A percentile compares a stretch with the other conserved stretches of the same genome.
These are phyloP conservation scores for Malassezia psittaci DNA, from an alignment of 1,284 basidiomycete species.

Conservation along the genomic window DNA sequence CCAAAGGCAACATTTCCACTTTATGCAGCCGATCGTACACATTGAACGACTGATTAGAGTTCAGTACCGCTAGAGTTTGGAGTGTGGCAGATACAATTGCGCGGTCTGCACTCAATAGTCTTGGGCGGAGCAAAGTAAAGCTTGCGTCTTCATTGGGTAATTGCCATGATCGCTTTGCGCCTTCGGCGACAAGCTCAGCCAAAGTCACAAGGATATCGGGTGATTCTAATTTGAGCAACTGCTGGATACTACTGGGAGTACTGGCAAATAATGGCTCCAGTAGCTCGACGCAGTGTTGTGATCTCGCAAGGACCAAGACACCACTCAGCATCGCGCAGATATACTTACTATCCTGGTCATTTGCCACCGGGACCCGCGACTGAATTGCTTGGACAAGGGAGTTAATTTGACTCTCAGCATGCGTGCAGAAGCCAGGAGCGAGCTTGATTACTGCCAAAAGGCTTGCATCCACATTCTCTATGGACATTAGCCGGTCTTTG, in stretches of 20 bases:
- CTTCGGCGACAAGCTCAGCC: not conserved
- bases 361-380: not conserved
- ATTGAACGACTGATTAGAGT: not conserved
- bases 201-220: constrained; percentile 8
- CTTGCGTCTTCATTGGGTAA: not conserved
- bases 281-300: not conserved
- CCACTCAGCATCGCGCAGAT: constrained; percentile 1
- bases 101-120: constrained; percentile 29
- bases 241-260: not conserved
- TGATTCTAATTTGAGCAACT: not conserved
- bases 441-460: constrained; percentile 4
- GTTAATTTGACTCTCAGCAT: not conserved
- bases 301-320: not conserved
- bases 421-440: constrained; percentile 1
- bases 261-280: constrained; percentile 2
- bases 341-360: not conserved
- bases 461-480: not conserved
- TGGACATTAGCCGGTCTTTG: not conserved
- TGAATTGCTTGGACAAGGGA: not conserved
- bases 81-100: constrained; percentile 25
- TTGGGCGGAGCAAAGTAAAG: constrained; percentile 9
- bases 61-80: constrained; percentile 20
- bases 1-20: constrained; percentile 30
- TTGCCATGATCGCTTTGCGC: not conserved
- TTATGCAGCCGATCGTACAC: constrained; percentile 22